A percentile compares a stretch with the other conserved stretches of the same genome.
Conservation (phyloP, 352 stramenopile genomes). For the Globisporangium radiosum region DNA sequence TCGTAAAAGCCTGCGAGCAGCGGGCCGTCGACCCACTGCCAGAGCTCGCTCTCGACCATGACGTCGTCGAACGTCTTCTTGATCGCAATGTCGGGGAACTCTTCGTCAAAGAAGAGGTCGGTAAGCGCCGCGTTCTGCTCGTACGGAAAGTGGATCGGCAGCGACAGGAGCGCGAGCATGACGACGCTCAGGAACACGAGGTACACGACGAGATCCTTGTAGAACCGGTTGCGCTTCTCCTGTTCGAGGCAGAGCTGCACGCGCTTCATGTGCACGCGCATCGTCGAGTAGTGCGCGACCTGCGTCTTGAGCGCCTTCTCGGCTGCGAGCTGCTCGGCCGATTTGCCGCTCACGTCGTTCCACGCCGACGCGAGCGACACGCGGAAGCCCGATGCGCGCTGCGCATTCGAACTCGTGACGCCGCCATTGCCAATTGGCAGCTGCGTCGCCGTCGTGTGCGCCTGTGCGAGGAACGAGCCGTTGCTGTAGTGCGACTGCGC, state of each 20-base stretch:
- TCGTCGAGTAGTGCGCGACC: slow-evolving; percentile 68
- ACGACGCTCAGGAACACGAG: slow-evolving; percentile 60
- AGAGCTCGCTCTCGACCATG: slow-evolving; percentile 60
- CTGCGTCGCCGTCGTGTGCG: slow-evolving; percentile 1
- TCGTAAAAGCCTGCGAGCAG: slow-evolving; percentile 72
- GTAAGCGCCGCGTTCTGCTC: slow-evolving; percentile 59
- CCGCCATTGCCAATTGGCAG: neutral
- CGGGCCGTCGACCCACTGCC: slow-evolving; percentile 59
- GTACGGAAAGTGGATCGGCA: slow-evolving; percentile 68
- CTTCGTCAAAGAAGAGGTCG: slow-evolving; percentile 46
- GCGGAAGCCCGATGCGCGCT: slow-evolving; percentile 4
- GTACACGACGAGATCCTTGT: slow-evolving; percentile 72
- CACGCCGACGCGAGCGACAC: slow-evolving; percentile 3
- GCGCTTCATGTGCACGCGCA: slow-evolving; percentile 82
- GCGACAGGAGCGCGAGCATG: slow-evolving; percentile 50
- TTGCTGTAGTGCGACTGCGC: slow-evolving; percentile 6
- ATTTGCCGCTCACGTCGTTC: slow-evolving; percentile 13
- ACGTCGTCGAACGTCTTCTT: slow-evolving; percentile 65
- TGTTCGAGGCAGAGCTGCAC: slow-evolving; percentile 75
- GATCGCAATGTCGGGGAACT: slow-evolving; percentile 51
- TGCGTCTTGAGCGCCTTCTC: slow-evolving; percentile 40
- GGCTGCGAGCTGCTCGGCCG: slow-evolving; percentile 30
- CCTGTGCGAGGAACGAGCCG: slow-evolving; percentile 2
- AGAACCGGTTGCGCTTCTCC: slow-evolving; percentile 27
- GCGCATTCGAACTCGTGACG: neutral